Evolutionary conservation across 2,329 filamentous ascomycete species (phyloP).

Genomic region (Teratosphaeria nubilosa): DNA sequence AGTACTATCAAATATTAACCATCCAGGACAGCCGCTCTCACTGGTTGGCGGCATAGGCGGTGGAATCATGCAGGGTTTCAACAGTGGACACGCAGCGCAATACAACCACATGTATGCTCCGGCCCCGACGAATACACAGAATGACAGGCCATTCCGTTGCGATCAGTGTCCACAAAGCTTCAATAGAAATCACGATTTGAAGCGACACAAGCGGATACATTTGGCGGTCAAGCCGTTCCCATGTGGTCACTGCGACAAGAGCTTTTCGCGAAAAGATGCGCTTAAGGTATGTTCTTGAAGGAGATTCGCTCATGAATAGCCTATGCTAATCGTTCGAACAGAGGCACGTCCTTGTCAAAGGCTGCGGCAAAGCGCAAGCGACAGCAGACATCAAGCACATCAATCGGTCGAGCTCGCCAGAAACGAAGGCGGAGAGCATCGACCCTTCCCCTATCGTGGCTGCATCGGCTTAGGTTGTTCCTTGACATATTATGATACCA

Average conservation of each 20-base stretch:
- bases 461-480: constrained; percentile 11
- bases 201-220: constrained; percentile 92
- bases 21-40: constrained; percentile 61
- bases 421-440: constrained; percentile 22
- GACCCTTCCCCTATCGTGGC: constrained; percentile 22
- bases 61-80: constrained; percentile 47
- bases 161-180: constrained; percentile 88
- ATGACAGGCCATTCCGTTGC: constrained; percentile 88
- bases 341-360: constrained; percentile 59
- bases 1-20: constrained; percentile 69
- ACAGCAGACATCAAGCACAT: constrained; percentile 26
- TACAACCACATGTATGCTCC: constrained; percentile 52
- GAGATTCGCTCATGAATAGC: constrained; percentile 27
- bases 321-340: constrained; percentile 28
- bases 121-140: constrained; percentile 41
- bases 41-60: constrained; percentile 51
- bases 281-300: constrained; percentile 62
- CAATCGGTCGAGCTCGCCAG: constrained; percentile 26
- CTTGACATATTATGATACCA: not conserved
- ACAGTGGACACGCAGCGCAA: constrained; percentile 51
- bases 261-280: constrained; percentile 92
- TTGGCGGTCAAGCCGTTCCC: constrained; percentile 92
- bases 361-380: constrained; percentile 47
- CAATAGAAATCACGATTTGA: constrained; percentile 91
- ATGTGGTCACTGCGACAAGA: constrained; percentile 85